Percentiles rank a stretch among this genome's conserved stretches.
phyloP scores from a whole-genome alignment of 1,284 basidiomycete genomes.

The Coniophora puteana region DNA sequence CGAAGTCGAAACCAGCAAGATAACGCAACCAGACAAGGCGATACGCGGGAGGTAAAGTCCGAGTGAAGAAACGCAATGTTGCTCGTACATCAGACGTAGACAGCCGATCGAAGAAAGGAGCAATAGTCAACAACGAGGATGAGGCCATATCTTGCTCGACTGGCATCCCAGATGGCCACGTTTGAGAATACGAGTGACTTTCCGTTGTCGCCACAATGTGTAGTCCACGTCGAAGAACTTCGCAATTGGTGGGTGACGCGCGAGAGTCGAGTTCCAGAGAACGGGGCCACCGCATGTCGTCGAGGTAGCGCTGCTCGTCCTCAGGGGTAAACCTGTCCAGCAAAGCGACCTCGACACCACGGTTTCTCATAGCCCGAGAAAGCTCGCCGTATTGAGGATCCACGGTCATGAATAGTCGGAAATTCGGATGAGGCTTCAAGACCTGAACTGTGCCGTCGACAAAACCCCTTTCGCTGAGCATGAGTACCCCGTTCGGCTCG shows the following conservation, averaged over 20 bases:
- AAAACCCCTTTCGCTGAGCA: constrained; percentile 87
- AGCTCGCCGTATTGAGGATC: constrained; percentile 92
- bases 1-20: constrained; percentile 17
- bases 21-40: constrained; percentile 34
- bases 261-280: constrained; percentile 9
- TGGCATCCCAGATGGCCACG: constrained; percentile 26
- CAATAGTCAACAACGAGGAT: constrained; percentile 37
- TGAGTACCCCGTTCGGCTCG: constrained; percentile 79
- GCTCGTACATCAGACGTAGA: constrained; percentile 18
- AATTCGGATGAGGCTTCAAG: constrained; percentile 82
- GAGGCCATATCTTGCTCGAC: constrained; percentile 48
- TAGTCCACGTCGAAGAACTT: constrained; percentile 37
- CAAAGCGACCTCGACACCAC: constrained; percentile 85
- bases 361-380: constrained; percentile 97
- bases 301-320: constrained; percentile 42
- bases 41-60: constrained; percentile 32
- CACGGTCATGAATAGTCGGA: constrained; percentile 93
- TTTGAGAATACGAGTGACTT: background rate
- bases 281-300: constrained; percentile 39
- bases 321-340: constrained; percentile 33
- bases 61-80: constrained; percentile 39
- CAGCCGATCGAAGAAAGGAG: constrained; percentile 25
- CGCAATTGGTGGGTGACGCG: constrained; percentile 23
- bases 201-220: background rate
- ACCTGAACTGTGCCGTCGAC: constrained; percentile 75